Base-by-base conservation (phyloP, 2,329 filamentous ascomycete genomes). In the Bipolaris victoriae region DNA sequence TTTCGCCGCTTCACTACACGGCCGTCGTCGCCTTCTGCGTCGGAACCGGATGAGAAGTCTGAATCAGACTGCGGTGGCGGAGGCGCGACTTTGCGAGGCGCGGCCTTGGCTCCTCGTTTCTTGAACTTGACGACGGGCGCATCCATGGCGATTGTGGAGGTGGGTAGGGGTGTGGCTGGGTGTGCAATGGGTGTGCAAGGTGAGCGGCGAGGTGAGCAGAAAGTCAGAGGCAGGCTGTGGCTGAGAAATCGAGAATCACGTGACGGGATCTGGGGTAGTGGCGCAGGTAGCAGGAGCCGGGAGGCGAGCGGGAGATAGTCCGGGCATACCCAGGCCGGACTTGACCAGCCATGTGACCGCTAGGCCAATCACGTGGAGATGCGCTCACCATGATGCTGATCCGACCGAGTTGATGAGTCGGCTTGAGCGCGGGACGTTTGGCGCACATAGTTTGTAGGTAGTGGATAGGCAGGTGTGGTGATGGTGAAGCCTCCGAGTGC, bases 61-160 rank as follows among this genome's bases (percentile, higher is more conserved):
- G 73, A 76, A 49, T 72, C 68, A 35, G 72, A 74, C 31, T 55
- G 63, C 5, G 91, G 90, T 51, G 92, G 91, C 41, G 92, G 91
- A 36, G 92, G 90, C 18, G 90, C 86, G 64, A 91, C 87, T 81
- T 96, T 97, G 71, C 93, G 87, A 52, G 93, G 81, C 72, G 91
- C 93, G 61, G 84, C 85, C 74, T 92, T 96, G 70, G 85, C 84
- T 64, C 86, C 84, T 74, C 93, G 87, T 77, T 95, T 96, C 77
- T 96, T 97, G 84, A 97, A 97, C 49, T 90, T 77, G 13, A 89
- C 84, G 11, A 88, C 82, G 0, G 86, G 84, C 1, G 78, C 79
- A 26, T 78, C 74, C 29, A 75, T 60, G 16, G 68, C 71, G 74
- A 74, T 57, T 51, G 33, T 36, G 7, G 20, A 20, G 55, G 33